Percentiles rank a stretch among this genome's conserved stretches.
These are phyloP conservation scores for Purpureocillium takamizusanense DNA, from an alignment of 2,329 filamentous ascomycete genomes.

Conservation along the genomic window DNA sequence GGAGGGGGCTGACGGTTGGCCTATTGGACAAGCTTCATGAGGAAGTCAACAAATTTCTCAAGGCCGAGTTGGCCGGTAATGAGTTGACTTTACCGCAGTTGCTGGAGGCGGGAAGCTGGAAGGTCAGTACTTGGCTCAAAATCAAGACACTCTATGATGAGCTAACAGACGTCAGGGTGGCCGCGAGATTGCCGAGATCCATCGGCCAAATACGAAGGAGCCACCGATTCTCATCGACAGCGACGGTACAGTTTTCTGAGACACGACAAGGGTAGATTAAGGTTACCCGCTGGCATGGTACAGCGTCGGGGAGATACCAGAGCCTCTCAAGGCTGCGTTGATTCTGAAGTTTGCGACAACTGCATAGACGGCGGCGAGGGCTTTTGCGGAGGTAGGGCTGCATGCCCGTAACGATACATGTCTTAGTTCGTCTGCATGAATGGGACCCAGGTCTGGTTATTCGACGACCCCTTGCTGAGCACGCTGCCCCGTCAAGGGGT, in stretches of 20 bases:
- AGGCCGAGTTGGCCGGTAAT: slow-evolving; percentile 52
- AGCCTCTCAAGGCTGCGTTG: background rate
- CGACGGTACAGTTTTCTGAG: slow-evolving; percentile 89
- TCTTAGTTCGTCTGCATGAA: no score
- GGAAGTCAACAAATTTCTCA: slow-evolving; percentile 54
- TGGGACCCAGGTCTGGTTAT: no score
- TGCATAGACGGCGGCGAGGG: no score
- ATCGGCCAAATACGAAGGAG: slow-evolving; percentile 90
- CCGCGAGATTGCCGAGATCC: slow-evolving; percentile 90
- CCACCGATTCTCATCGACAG: slow-evolving; percentile 94
- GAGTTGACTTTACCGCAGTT: slow-evolving; percentile 79
- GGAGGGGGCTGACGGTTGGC: slow-evolving; percentile 55
- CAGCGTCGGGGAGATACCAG: background rate
- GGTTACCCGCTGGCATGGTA: background rate
- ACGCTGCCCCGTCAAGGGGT: no score
- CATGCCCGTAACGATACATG: no score
- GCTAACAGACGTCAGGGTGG: slow-evolving; percentile 52
- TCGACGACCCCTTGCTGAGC: no score
- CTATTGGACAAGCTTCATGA: slow-evolving; percentile 45
- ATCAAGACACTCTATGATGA: background rate
- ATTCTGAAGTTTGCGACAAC: background rate
- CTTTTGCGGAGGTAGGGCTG: no score
- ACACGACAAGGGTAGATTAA: background rate
- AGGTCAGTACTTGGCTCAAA: slow-evolving; percentile 49
- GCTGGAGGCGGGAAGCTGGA: slow-evolving; percentile 95